Conservation (phyloP, 805 yeast species). For the Candida tibetensis region DNA sequence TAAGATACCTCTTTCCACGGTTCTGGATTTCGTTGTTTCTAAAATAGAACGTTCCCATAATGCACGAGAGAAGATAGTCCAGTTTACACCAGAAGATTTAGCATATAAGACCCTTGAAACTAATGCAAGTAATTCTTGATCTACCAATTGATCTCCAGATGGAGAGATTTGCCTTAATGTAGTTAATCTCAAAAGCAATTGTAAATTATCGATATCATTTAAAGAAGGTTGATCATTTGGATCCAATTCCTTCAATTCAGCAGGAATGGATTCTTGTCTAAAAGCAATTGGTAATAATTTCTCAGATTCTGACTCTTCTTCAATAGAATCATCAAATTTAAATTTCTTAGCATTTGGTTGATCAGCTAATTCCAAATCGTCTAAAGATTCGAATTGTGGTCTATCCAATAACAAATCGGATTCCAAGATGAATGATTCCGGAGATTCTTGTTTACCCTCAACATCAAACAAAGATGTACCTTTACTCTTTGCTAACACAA, state of each 20-base stretch:
- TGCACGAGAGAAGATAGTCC: constrained; percentile 77
- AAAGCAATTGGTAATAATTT: constrained; percentile 62
- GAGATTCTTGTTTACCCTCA: constrained; percentile 27
- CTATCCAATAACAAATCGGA: constrained; percentile 78
- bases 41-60: constrained; percentile 87
- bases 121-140: constrained; percentile 79
- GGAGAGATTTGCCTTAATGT: constrained; percentile 71
- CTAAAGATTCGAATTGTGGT: constrained; percentile 65
- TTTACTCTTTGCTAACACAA: constrained; percentile 66
- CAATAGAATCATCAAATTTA: constrained; percentile 35
- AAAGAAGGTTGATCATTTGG: constrained; percentile 81
- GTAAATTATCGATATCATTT: constrained; percentile 67
- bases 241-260: constrained; percentile 51
- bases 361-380: constrained; percentile 39
- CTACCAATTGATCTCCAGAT: constrained; percentile 62
- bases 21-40: constrained; percentile 76
- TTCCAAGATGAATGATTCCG: constrained; percentile 60
- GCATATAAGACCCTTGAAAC: constrained; percentile 67
- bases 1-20: constrained; percentile 89
- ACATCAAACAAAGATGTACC: constrained; percentile 22
- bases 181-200: constrained; percentile 65
- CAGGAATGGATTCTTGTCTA: constrained; percentile 63
- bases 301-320: constrained; percentile 18
- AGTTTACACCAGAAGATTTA: constrained; percentile 49
- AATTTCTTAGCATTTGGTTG: constrained; percentile 37